Evolutionary conservation across 192 early-diverging fungal genomes (phyloP).

Genomic region (Helicostylum pulchrum): DNA sequence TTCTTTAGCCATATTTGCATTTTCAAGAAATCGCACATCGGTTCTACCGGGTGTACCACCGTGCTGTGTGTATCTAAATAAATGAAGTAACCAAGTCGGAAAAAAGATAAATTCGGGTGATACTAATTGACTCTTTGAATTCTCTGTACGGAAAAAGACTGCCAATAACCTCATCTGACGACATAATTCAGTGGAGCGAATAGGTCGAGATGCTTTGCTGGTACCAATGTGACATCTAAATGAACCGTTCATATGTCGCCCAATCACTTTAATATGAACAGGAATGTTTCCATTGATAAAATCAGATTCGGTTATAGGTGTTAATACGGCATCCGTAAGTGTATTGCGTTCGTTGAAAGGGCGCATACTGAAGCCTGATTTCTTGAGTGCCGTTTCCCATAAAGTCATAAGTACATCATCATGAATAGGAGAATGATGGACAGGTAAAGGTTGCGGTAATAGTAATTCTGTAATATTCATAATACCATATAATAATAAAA

Average conservation of each 20-base stretch:
- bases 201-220: slow-evolving; percentile 28
- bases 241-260: slow-evolving; percentile 23
- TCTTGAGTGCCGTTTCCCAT: slow-evolving; percentile 13
- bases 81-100: slow-evolving; percentile 33
- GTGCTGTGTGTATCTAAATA: slow-evolving; percentile 31
- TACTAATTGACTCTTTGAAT: slow-evolving; percentile 17
- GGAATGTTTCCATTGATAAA: not conserved
- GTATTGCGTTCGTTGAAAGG: slow-evolving; percentile 3
- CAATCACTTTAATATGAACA: slow-evolving; percentile 28
- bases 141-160: slow-evolving; percentile 28
- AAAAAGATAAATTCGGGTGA: slow-evolving; percentile 35
- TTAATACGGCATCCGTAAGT: slow-evolving; percentile 18
- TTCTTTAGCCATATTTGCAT: slow-evolving; percentile 30
- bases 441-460: not conserved
- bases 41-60: slow-evolving; percentile 24
- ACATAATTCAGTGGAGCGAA: slow-evolving; percentile 22
- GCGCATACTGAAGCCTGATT: slow-evolving; percentile 10
- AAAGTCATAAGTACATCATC: slow-evolving; percentile 20
- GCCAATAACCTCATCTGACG: slow-evolving; percentile 31
- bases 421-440: slow-evolving; percentile 13
- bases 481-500: not conserved
- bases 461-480: slow-evolving; percentile 32
- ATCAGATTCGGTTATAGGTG: not conserved
- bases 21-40: slow-evolving; percentile 26
- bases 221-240: slow-evolving; percentile 32